These are phyloP conservation scores for Citrus australasica DNA, from an alignment of 345 rosid species.

Conservation along the genomic window DNA sequence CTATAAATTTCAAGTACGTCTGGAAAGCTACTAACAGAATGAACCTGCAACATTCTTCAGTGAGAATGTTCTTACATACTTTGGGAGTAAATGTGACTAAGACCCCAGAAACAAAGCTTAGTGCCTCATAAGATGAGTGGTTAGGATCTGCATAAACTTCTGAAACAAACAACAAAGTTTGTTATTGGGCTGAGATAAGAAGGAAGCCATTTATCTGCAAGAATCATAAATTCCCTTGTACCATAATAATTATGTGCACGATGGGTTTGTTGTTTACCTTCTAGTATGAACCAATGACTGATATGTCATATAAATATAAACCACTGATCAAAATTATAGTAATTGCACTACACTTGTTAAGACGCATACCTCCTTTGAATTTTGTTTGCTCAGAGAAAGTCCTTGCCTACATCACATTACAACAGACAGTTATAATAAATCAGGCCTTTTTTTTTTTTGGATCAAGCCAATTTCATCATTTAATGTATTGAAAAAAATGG, in stretches of 20 bases:
- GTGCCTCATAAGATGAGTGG: conserved; percentile 72
- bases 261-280: background rate
- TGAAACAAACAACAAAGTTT: conserved; percentile 26
- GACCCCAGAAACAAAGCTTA: conserved; percentile 75
- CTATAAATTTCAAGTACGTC: background rate
- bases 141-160: conserved; percentile 96
- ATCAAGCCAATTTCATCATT: background rate
- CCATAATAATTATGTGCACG: background rate
- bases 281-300: background rate
- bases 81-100: conserved; percentile 77
- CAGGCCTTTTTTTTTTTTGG: background rate
- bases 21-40: background rate
- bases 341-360: background rate
- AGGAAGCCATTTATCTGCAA: conserved; percentile 2
- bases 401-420: conserved; percentile 61
- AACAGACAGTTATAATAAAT: conserved; percentile 6
- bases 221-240: background rate
- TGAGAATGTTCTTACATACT: conserved; percentile 36
- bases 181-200: conserved; percentile 15
- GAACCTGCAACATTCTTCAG: background rate
- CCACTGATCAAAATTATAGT: background rate
- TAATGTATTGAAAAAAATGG: background rate
- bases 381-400: conserved; percentile 78
- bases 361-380: conserved; percentile 73
- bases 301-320: background rate